Conservation (phyloP, 805 yeast species). For the Sungouiella thailandica region DNA sequence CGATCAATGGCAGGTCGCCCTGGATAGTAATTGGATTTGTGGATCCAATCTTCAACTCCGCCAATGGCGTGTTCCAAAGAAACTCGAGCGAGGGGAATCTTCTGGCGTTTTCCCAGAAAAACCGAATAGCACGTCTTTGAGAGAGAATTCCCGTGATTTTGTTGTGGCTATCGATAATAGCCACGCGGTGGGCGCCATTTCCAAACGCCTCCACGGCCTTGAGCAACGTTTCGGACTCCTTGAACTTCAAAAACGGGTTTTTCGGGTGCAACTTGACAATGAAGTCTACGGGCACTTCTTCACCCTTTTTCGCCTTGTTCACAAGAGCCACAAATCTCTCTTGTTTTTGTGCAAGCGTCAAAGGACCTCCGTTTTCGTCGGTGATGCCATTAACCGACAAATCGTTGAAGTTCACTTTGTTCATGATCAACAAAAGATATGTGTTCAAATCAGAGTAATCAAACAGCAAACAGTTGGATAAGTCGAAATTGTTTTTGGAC, state of each 20-base stretch:
- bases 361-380: constrained; percentile 15
- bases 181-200: constrained; percentile 93
- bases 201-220: constrained; percentile 84
- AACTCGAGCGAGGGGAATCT: constrained; percentile 78
- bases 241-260: constrained; percentile 79
- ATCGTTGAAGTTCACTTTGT: constrained; percentile 47
- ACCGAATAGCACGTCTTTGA: constrained; percentile 81
- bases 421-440: constrained; percentile 76
- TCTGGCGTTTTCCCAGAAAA: constrained; percentile 89
- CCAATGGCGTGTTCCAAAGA: constrained; percentile 61
- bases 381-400: constrained; percentile 27
- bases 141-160: constrained; percentile 77
- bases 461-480: constrained; percentile 69
- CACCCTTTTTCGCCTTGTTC: constrained; percentile 73
- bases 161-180: constrained; percentile 51
- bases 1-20: constrained; percentile 84
- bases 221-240: constrained; percentile 61
- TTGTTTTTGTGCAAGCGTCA: constrained; percentile 25
- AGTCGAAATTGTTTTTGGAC: constrained; percentile 36
- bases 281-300: constrained; percentile 86
- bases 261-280: constrained; percentile 81
- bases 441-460: constrained; percentile 91
- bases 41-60: constrained; percentile 73
- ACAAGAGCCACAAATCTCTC: constrained; percentile 40
- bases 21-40: constrained; percentile 66